Conservation (phyloP, 2,329 filamentous ascomycete species). For the Elsinoe batatas region DNA sequence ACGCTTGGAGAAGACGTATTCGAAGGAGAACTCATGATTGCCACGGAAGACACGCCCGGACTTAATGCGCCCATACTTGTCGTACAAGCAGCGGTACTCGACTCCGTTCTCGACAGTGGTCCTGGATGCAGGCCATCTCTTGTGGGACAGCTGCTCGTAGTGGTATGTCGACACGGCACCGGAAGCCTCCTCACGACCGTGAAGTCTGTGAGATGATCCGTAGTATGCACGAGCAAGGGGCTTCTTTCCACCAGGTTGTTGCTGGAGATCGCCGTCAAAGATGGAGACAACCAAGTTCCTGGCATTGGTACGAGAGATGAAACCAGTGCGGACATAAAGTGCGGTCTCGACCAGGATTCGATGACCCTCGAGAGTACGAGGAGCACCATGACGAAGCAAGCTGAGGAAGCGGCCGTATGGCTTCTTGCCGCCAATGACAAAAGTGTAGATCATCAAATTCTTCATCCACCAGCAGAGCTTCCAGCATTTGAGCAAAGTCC, state of each 20-base stretch:
- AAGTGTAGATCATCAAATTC: conserved; percentile 13
- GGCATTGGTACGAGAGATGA: conserved; percentile 13
- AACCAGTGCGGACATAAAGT: conserved; percentile 14
- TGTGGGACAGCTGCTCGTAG: conserved; percentile 13
- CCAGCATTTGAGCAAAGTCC: conserved; percentile 16
- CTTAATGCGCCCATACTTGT: conserved; percentile 16
- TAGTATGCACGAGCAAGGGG: conserved; percentile 13
- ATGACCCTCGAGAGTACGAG: conserved; percentile 13
- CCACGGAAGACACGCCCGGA: conserved; percentile 13
- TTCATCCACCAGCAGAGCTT: conserved; percentile 16
- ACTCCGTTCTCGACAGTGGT: conserved; percentile 10
- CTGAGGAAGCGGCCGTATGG: conserved; percentile 8
- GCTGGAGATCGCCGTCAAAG: conserved; percentile 13
- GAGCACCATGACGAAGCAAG: conserved; percentile 7
- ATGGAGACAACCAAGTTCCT: conserved; percentile 12
- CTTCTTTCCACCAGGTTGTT: not conserved
- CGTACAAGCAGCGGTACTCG: conserved; percentile 11
- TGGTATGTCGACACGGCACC: conserved; percentile 13
- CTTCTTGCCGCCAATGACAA: conserved; percentile 14
- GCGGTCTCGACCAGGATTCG: conserved; percentile 14
- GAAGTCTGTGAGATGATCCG: conserved; percentile 13
- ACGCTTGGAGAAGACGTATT: conserved; percentile 15
- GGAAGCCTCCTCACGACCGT: conserved; percentile 7
- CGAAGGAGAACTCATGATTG: conserved; percentile 13
- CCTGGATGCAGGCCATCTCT: conserved; percentile 14